Base-by-base conservation (phyloP, 2,329 filamentous ascomycete species). In the Aspergillus luchuensis region DNA sequence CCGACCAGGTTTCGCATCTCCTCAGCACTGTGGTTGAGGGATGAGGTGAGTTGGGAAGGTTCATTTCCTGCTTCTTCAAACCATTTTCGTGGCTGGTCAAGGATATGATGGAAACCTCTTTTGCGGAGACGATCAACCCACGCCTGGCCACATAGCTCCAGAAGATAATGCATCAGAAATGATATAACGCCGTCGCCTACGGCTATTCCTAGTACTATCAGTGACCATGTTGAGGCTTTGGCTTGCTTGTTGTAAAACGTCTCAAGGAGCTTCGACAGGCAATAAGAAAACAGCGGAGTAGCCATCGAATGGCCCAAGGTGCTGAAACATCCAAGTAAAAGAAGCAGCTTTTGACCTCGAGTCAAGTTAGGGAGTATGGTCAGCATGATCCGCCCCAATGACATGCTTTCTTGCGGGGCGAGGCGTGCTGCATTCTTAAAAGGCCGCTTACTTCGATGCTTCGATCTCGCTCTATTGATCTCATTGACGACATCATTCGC, bases 1-100 rank as follows among this genome's bases (percentile, higher is more conserved):
- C 91, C 90, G 0, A 96, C 82, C 0, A 98, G 79, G 67, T 91
- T 92, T 8, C 91, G 85, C 85, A 95, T 93, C 71, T 97, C 92
- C 72, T 98, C 92, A 0, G 89, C 90, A 68, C 91, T 91, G 15
- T 89, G 85, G 69, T 96, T 91, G 0, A 98, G 82, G 48, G 85
- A 89, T 62, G 91, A 87, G 0, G 83, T 87, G 45, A 98, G 81
- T 2, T 82, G 81, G 0, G 82, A 80, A 0, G 89, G 79, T 0
- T 84, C 85, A 72, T 95, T 90, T 36, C 82, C 80, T 2, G 89
- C 81, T 53, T 83, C 79, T 64, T 92, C 88, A 67, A 96, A 96
- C 89, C 92, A 98, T 4, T 84, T 76, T 62, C 85, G 87, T 0
- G 91, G 89, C 70, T 97, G 94, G 41, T 84, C 81, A 0, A 98